Base-by-base conservation (phyloP, 2,329 filamentous ascomycete species). In the Albophoma yamanashiensis region DNA sequence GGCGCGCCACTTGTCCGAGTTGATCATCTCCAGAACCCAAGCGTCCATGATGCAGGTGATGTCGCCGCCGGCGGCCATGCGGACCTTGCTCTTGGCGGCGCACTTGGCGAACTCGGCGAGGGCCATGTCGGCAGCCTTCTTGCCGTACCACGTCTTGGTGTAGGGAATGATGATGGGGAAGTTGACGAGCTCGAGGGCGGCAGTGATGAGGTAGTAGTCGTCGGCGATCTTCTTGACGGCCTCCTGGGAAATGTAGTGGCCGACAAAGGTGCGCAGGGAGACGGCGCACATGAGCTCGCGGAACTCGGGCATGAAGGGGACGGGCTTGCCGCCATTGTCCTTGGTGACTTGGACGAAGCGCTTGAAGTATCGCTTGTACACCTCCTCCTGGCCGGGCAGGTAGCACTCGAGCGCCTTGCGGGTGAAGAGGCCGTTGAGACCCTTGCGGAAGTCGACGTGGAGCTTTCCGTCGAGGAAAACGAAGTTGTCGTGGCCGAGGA, bases 391-490 rank as follows among this genome's bases (percentile, higher is more conserved):
- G 56, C 90, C 89, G 50, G 93, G 94, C 56, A 99, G 85, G 75
- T 97, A 99, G 67, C 80, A 82, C 67, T 91, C 88, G 69, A 99
- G 85, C 25, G 93, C 91, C 72, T 89, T 86, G 71, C 92, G 90
- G 53, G 93, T 97, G 79, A 99, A 99, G 36, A 97, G 84, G 61
- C 88, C 88, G 74, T 97, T 97, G 66, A 99, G 81, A 58, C 94
- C 94, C 79, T 97, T 97, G 73, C 94, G 92, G 78, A 94, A 99
- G 70, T 97, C 94, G 66, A 96, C 91, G 69, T 99, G 94, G 45
- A 87, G 86, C 77, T 92, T 95, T 70, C 94, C 94, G 71, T 97
- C 93, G 65, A 99, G 80, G 78, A 97, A 97, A 22, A 97, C 94
- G 91, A 92, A 99, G 79, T 97, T 97, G 69, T 89, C 88, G 62